These are phyloP conservation scores for Arabidopsis arenosa DNA, from an alignment of 345 rosid species.

Conservation along the genomic window DNA sequence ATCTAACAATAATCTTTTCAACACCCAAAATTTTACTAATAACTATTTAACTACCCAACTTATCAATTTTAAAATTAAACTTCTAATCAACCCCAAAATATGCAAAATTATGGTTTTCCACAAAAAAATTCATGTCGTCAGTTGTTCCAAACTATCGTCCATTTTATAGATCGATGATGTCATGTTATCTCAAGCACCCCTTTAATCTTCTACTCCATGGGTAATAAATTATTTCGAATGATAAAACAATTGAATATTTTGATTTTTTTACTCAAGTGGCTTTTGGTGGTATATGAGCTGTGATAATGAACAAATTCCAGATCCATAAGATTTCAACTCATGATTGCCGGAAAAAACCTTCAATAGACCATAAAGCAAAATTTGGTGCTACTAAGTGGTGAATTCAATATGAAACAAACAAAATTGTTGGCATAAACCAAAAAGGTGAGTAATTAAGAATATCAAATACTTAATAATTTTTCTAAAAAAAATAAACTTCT, in stretches of 20 bases:
- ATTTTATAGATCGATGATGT: too few relatives aligned
- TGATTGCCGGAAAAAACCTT: not conserved
- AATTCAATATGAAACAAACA: not conserved
- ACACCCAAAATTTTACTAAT: not conserved
- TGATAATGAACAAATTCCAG: not conserved
- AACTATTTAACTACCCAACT: not conserved
- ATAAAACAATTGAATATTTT: too few relatives aligned
- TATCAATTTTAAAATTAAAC: not conserved
- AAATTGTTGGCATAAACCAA: not conserved
- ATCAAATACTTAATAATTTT: too few relatives aligned
- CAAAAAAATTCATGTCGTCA: not conserved
- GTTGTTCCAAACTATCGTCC: too few relatives aligned
- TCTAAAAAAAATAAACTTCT: too few relatives aligned
- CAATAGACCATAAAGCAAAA: not conserved
- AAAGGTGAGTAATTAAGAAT: too few relatives aligned
- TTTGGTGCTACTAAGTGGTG: not conserved
- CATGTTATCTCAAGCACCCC: too few relatives aligned
- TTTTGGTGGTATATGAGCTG: too few relatives aligned
- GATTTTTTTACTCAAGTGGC: not conserved
- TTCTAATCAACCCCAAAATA: not conserved
- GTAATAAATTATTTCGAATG: too few relatives aligned
- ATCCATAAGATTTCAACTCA: not conserved
- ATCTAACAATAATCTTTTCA: not conserved
- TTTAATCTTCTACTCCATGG: too few relatives aligned
- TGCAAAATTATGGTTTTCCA: not conserved